Evolutionary conservation across 2,329 filamentous ascomycete genomes (phyloP).

Genomic region (Cytospora schulzeri): DNA sequence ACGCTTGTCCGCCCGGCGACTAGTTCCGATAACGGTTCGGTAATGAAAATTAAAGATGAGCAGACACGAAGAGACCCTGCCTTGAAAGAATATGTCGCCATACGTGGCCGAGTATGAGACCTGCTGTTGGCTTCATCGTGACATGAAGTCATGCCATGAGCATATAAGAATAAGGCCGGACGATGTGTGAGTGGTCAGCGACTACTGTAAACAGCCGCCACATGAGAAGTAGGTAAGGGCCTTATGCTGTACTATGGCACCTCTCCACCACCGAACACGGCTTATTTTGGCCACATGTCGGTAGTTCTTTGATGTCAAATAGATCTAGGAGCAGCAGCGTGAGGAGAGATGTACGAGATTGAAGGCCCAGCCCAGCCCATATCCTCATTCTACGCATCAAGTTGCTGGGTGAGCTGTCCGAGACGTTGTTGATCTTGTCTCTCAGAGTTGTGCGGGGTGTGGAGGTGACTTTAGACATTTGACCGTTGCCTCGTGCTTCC

Average conservation of each 20-base stretch:
- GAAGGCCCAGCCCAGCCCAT: not conserved
- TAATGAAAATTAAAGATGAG: not conserved
- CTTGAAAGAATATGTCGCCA: not conserved
- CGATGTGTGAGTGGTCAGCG: not conserved
- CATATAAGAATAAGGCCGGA: not conserved
- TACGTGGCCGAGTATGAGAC: not conserved
- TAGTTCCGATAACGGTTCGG: not conserved
- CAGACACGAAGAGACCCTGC: not conserved
- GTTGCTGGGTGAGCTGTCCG: not conserved
- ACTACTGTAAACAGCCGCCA: not conserved
- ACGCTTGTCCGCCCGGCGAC: not conserved
- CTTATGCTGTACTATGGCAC: not conserved
- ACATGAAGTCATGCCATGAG: not conserved
- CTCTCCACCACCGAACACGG: not conserved
- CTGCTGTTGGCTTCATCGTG: not conserved
- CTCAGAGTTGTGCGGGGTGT: not conserved
- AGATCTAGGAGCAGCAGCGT: not conserved
- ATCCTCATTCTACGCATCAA: not conserved
- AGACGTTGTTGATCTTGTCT: not conserved
- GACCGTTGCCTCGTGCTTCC: not conserved
- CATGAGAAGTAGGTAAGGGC: not conserved
- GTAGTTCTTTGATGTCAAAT: not conserved
- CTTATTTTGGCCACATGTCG: not conserved
- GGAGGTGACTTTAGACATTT: not conserved
- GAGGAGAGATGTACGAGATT: not conserved